Base-by-base conservation (phyloP, 768 basidiomycete species). In the Lactarius hengduanensis region DNA sequence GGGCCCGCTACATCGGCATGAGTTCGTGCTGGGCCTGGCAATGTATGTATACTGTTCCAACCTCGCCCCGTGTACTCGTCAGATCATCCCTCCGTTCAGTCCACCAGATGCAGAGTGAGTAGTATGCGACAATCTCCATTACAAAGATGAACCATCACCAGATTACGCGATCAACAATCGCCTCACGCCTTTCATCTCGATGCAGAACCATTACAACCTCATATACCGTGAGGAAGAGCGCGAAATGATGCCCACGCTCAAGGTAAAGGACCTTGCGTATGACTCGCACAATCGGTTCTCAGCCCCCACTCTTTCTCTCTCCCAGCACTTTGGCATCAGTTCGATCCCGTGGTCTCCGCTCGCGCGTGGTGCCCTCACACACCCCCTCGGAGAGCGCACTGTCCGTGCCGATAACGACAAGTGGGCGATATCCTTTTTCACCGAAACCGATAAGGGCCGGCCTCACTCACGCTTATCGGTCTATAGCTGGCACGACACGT, bases 211-310 rank as follows among this genome's bases (percentile, higher is more conserved):
- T 58, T 77, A 82, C 69, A 77, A 69, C 30, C 74, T 79, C 10
- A 66, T 80, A 36, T 82, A 82, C 69, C 74, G 81, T 32, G 81
- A 82, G 69, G 81, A 82, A 67, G 76, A 77, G 61, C 71, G 81
- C 73, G 76, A 76, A 65, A 76, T 77, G 77, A 69, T 74, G 56
- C 74, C 76, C 34, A 74, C 71, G 43, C 67, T 71, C 72, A 75
- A 72, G 67, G 73, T 71, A 26, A 2, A 65, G 30, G 26, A 16
- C 36, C 7, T 50, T 40, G 16, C 6, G 54, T n/a, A 57, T 36
- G 64, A 32, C 8, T 13, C 26, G 28, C 53, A 5, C 32, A 56
- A 4, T 22, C 47, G 36, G 22, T 40, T 61, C 30, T 59, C 36
- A 61, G 22, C n/a, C 50, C 22, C 41, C 41, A 18, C 47, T 50